Evolutionary conservation across 257 asterid species (phyloP), one percentile per base, ranked within the genome.

Genomic region (Vinca minor): DNA sequence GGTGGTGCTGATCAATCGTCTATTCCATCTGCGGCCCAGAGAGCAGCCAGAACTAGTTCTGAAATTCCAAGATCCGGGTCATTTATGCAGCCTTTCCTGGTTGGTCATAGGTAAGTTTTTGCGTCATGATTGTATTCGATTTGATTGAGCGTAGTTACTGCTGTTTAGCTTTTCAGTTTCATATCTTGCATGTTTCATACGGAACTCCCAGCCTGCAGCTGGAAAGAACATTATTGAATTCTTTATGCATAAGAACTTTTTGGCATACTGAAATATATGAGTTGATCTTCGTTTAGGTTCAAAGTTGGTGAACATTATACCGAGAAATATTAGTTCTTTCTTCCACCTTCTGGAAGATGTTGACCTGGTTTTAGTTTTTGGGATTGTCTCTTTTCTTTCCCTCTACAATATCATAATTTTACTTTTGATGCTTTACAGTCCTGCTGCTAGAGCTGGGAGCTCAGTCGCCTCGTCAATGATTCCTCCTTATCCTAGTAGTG

Each of bases 11-110:
- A 84, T 41, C 95, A 81, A 63, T 80, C 87, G 58, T 54, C 84
- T 4, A 66, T 78, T 61, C 82, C 81, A 21, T 77, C 91, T 12
- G 78, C 76, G 73, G 72, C 81, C 49, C 95, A 77, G 69, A 76
- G 95, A 78, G 69, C 81, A 20, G 68, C 84, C 59, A 79, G 95
- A 73, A 77, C 81, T 66, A 79, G 66, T 78, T 69, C 90, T 50
- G 95, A 90, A 67, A 67, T 85, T 59, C 84, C 85, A 32, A 82
- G 95, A 79, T 71, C 79, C 18, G 97, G 88, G 78, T 80, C 85
- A 53, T 80, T 77, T 70, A 72, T 81, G 80, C 95, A 76, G 46
- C 94, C 95, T 56, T 83, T 82, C 73, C 69, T 85, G 71, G 82
- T 73, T 63, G 83, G 87, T 69, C 92, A 85, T 72, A 81, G 95